These are phyloP conservation scores for Chlorella sp. DNA, from an alignment of 139 green algal genomes.

Conservation along the genomic window DNA sequence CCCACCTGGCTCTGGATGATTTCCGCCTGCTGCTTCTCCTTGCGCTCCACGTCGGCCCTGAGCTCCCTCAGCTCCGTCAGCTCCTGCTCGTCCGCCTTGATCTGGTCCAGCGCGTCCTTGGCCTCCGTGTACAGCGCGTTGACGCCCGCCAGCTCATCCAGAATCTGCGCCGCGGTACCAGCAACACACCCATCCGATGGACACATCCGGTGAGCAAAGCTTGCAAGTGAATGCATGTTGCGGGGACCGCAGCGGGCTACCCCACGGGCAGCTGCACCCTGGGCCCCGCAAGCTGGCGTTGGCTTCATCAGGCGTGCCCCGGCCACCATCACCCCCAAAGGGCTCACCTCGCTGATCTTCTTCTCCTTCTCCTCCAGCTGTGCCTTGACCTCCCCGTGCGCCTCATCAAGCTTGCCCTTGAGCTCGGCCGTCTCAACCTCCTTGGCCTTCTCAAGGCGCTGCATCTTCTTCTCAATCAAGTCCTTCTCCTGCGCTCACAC, in stretches of 20 bases:
- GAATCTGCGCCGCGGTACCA: slow-evolving; percentile 20
- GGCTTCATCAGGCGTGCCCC: not conserved
- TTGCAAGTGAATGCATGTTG: too few species aligned
- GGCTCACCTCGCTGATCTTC: slow-evolving; percentile 73
- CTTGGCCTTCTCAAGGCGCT: slow-evolving; percentile 62
- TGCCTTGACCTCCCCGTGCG: slow-evolving; percentile 27
- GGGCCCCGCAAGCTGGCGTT: not conserved
- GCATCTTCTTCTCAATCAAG: slow-evolving; percentile 79
- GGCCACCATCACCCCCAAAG: too few species aligned
- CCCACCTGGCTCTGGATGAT: slow-evolving; percentile 80
- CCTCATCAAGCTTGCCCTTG: slow-evolving; percentile 34
- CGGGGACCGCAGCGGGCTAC: too few species aligned
- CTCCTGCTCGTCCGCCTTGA: slow-evolving; percentile 59
- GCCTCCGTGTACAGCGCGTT: slow-evolving; percentile 49
- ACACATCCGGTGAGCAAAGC: too few species aligned
- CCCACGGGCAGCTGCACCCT: not conserved
- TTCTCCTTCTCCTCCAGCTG: slow-evolving; percentile 65
- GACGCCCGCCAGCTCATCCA: slow-evolving; percentile 71
- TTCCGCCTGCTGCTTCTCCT: slow-evolving; percentile 78
- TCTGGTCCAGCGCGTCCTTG: slow-evolving; percentile 46
- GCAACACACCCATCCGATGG: too few species aligned
- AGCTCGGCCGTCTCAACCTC: slow-evolving; percentile 33
- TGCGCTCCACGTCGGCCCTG: slow-evolving; percentile 83
- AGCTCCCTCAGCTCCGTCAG: slow-evolving; percentile 91
- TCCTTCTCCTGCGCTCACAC: slow-evolving; percentile 23